Evolutionary conservation across 495 filamentous ascomycete genomes (phyloP), one percentile per base, ranked within the genome.

Genomic region (Hypoxylon trugodes): DNA sequence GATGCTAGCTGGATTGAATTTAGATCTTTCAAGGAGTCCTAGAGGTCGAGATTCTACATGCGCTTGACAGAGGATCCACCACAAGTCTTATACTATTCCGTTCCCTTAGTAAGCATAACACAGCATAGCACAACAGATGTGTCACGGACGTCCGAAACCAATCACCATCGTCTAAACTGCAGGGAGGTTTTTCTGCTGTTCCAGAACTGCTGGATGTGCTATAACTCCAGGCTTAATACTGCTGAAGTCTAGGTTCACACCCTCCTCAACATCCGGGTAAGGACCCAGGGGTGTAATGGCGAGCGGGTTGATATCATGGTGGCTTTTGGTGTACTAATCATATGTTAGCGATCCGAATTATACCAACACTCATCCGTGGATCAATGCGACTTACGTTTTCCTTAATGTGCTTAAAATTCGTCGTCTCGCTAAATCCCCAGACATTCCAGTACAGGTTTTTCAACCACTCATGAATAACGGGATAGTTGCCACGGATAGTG

Each of bases 401-500:
- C 72, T 85, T 85, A 69, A 85, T 84, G 63, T 85, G 82, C 58
- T 83, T 71, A 67, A 93, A 92, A 54, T 85, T 77, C 15, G 89
- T 89, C 10, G 90, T 92, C 43, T 86, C 81, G 65, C 79, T 82
- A 69, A 93, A 94, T 1, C 84, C 89, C 6, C 82, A 80, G 13
- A 84, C 76, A 61, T 87, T 85, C 83, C 87, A 92, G 74, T 93
- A 93, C 28, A 93, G 74, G 30, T 83, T 76, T 58, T 86, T 76
- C 72, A 91, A 76, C 90, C 90, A 93, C 42, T 72, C 74, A 65
- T 92, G 82, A 25, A 92, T 76, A 4, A 74, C 73, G 9, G 90
- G 90, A 71, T 92, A 93, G 58, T 87, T 88, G 58, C 81, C 77
- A 25, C 88, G 76, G 54, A 92, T 89, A 77, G 89, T 87, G 57